Conservation (phyloP, 768 basidiomycete genomes). For the Butyriboletus loyo region DNA sequence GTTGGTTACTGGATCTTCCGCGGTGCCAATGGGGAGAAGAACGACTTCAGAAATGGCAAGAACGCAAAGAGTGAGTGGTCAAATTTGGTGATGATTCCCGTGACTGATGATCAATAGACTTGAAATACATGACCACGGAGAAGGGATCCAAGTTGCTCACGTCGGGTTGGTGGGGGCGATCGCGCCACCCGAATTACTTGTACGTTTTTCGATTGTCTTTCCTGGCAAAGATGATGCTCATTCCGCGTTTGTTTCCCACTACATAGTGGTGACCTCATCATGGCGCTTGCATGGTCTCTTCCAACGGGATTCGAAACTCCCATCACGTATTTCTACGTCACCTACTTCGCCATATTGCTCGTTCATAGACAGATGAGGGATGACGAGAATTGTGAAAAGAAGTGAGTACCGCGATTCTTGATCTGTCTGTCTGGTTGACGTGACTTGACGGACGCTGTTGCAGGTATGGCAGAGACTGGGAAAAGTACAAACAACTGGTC, state of each 20-base stretch:
- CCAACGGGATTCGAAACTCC: conserved; percentile 91
- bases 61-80: conserved; percentile 80
- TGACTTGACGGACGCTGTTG: neutral
- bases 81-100: neutral
- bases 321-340: conserved; percentile 92
- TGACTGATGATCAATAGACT: conserved; percentile 45
- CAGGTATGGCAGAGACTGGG: conserved; percentile 94
- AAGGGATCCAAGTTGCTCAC: conserved; percentile 88
- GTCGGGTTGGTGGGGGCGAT: conserved; percentile 97
- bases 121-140: conserved; percentile 75
- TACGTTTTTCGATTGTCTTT: conserved; percentile 31
- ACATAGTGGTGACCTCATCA: conserved; percentile 76
- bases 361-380: conserved; percentile 89
- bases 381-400: conserved; percentile 86
- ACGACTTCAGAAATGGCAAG: conserved; percentile 87
- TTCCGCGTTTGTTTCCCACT: neutral
- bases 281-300: conserved; percentile 91
- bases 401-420: conserved; percentile 49
- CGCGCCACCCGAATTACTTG: conserved; percentile 92
- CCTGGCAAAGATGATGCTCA: neutral
- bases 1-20: conserved; percentile 92
- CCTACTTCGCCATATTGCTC: conserved; percentile 86
- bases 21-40: conserved; percentile 86
- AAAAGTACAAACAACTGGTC: conserved; percentile 82
- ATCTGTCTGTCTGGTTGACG: neutral